Base-by-base conservation (phyloP, 2,329 filamentous ascomycete species). In the Ascochyta pisi region DNA sequence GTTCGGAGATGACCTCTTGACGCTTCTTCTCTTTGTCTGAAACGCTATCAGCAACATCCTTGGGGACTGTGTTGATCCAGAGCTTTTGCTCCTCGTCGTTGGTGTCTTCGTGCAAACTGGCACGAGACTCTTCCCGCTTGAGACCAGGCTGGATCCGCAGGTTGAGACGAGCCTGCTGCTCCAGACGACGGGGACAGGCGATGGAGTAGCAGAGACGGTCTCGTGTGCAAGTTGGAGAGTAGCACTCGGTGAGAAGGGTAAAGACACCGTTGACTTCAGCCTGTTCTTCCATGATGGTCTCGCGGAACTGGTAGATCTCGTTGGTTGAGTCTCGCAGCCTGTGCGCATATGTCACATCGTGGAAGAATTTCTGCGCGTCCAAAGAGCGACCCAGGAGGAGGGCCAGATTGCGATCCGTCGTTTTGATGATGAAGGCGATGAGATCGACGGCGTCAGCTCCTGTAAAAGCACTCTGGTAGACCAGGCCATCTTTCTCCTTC, bases 341-440 rank as follows among this genome's bases (percentile, higher is more conserved):
- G 76, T 99, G 95, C 68, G 97, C 94, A 76, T 99, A 99, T 0
- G 94, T 97, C 46, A 98, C 95, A 82, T 99, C 95, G 79, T 99
- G 95, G 74, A 99, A 99, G 79, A 96, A 97, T 75, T 98, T 98
- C 73, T 99, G 95, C 23, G 95, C 95, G 78, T 99, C 95, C 58
- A 99, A 81, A 38, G 95, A 92, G 72, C 95, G 86, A 60, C 95
- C 95, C 15, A 99, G 82, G 9, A 99, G 85, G 44, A 99, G 81
- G 10, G 95, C 95, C 58, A 99, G 81, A 73, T 99, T 99, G 56
- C 95, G 87, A 77, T 99, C 95, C 0, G 92, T 96, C 1, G 95
- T 99, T 71, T 96, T 90, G 76, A 99, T 98, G 64, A 99, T 98
- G 72, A 96, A 96, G 1, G 91, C 91, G 62, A 99, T 89, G 55